phyloP scores from a whole-genome alignment of 495 filamentous ascomycete genomes.

The Trichoderma gamsii region DNA sequence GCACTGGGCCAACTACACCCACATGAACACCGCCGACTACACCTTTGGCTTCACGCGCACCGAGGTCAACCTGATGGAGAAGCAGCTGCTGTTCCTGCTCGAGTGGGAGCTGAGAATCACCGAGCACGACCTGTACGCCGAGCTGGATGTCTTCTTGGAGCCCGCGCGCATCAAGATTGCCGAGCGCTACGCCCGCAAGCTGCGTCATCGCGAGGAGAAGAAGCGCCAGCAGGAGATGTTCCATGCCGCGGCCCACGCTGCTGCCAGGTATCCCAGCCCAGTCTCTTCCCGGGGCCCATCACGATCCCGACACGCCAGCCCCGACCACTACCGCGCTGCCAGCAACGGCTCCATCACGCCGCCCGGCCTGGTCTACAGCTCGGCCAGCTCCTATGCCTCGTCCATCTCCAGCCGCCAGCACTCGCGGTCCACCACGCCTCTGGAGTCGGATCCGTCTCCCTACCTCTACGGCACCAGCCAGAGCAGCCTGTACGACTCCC shows the following conservation, averaged over 20 bases:
- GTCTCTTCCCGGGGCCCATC: slow-evolving; percentile 33
- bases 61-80: slow-evolving; percentile 98
- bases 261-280: slow-evolving; percentile 32
- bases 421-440: slow-evolving; percentile 41
- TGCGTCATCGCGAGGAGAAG: slow-evolving; percentile 39
- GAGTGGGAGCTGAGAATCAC: slow-evolving; percentile 88
- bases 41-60: slow-evolving; percentile 87
- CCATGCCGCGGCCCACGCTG: slow-evolving; percentile 11
- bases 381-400: slow-evolving; percentile 34
- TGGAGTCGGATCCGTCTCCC: slow-evolving; percentile 26
- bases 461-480: slow-evolving; percentile 29
- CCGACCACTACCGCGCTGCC: slow-evolving; percentile 25
- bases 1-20: slow-evolving; percentile 94
- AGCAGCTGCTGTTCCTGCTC: slow-evolving; percentile 86
- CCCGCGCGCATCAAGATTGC: slow-evolving; percentile 60
- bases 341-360: slow-evolving; percentile 32
- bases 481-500: slow-evolving; percentile 34
- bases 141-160: slow-evolving; percentile 81
- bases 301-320: slow-evolving; percentile 28
- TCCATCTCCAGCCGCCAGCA: slow-evolving; percentile 28
- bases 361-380: slow-evolving; percentile 38
- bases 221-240: slow-evolving; percentile 29
- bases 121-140: slow-evolving; percentile 75
- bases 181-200: slow-evolving; percentile 33
- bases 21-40: slow-evolving; percentile 57